Evolutionary conservation across 345 rosid species (phyloP).

Genomic region (Eucalyptus lansdowneana): DNA sequence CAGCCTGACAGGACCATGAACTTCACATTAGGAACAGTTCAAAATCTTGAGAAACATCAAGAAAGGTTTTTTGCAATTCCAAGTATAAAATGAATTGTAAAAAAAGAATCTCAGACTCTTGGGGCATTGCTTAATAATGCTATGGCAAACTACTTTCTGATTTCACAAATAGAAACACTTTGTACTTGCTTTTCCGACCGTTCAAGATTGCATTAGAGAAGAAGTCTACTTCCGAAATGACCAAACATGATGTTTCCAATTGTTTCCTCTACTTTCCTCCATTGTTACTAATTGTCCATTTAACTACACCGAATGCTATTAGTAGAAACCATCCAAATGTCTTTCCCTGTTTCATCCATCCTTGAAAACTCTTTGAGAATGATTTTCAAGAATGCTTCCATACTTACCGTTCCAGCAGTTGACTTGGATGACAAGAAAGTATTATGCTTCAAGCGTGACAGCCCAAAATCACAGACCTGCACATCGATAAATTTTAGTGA

Average conservation of each 20-base stretch:
- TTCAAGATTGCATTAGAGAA: too few relatives aligned
- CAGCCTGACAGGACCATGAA: constrained; percentile 4
- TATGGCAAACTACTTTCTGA: background rate
- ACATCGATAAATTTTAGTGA: background rate
- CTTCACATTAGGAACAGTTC: background rate
- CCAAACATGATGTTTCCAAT: too few relatives aligned
- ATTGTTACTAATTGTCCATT: background rate
- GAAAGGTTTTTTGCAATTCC: background rate
- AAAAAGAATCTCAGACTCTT: background rate
- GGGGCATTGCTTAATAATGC: background rate
- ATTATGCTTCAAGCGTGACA: constrained; percentile 91
- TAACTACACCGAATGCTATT: background rate
- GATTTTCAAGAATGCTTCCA: too few relatives aligned
- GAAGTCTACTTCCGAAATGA: too few relatives aligned
- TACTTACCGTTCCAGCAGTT: constrained; percentile 80
- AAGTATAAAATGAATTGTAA: background rate
- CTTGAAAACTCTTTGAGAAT: too few relatives aligned
- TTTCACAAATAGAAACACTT: too few relatives aligned
- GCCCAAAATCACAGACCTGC: constrained; percentile 95
- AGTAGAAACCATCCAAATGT: background rate
- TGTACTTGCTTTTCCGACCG: too few relatives aligned
- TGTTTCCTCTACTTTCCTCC: too few relatives aligned
- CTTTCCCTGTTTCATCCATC: background rate
- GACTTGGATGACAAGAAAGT: constrained; percentile 95
- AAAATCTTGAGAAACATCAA: background rate